phyloP scores from a whole-genome alignment of 2,329 filamentous ascomycete species.

The Colletotrichum lini region DNA sequence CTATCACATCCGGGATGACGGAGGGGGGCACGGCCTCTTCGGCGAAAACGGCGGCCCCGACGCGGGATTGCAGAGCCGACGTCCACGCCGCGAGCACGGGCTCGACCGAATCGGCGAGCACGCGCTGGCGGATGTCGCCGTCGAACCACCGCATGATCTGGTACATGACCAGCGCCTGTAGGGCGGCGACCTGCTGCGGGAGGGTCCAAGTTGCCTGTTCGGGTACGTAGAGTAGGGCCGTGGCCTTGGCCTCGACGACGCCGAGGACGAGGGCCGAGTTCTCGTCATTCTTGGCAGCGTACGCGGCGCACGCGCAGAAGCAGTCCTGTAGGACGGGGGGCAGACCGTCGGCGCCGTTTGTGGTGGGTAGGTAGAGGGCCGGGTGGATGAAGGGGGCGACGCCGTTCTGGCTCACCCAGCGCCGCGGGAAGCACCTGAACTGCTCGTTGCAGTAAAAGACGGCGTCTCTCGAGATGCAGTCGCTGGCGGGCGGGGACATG shows the following conservation, averaged over 20 bases:
- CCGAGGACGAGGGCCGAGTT: constrained; percentile 47
- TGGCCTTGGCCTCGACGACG: constrained; percentile 46
- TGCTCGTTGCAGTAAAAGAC: constrained; percentile 43
- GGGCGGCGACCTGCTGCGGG: constrained; percentile 43
- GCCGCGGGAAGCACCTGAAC: constrained; percentile 44
- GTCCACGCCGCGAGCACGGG: constrained; percentile 43
- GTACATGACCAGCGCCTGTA: constrained; percentile 46
- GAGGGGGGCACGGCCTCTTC: constrained; percentile 30
- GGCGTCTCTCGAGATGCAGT: constrained; percentile 35
- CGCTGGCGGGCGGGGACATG: constrained; percentile 21
- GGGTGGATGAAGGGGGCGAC: constrained; percentile 49
- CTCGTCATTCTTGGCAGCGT: constrained; percentile 46
- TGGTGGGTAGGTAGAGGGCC: constrained; percentile 45
- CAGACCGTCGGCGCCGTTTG: constrained; percentile 42
- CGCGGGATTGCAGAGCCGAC: constrained; percentile 39
- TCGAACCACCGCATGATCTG: constrained; percentile 47
- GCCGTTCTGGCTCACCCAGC: constrained; percentile 46
- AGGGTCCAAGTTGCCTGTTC: constrained; percentile 43
- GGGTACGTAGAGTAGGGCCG: constrained; percentile 41
- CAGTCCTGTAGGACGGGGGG: constrained; percentile 48
- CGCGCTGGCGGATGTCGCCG: constrained; percentile 45
- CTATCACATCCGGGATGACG: constrained; percentile 15
- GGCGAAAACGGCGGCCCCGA: constrained; percentile 36
- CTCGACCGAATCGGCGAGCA: constrained; percentile 44
- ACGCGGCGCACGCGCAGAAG: constrained; percentile 47